Conservation (phyloP, 768 basidiomycete genomes). For the Fomitopsis pulvina region DNA sequence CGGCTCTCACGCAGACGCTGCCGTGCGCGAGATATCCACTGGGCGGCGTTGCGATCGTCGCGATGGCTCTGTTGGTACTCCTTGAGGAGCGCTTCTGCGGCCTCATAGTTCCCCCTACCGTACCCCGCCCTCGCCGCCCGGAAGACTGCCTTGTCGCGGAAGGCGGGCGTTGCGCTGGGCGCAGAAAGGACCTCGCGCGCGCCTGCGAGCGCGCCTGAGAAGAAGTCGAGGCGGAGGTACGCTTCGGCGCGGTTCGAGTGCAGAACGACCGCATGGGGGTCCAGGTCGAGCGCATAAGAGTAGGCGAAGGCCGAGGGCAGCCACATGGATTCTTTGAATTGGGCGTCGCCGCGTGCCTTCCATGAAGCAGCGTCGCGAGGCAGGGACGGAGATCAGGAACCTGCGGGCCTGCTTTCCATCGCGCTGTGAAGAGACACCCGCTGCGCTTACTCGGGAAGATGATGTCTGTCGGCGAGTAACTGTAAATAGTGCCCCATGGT, state of each 20-base stretch:
- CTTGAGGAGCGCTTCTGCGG: slow-evolving; percentile 11
- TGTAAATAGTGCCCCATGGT: slow-evolving; percentile 10
- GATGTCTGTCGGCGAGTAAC: slow-evolving; percentile 26
- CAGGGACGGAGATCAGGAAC: neutral
- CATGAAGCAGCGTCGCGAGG: slow-evolving; percentile 11
- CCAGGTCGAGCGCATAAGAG: slow-evolving; percentile 15
- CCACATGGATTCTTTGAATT: slow-evolving; percentile 16
- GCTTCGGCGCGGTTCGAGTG: slow-evolving; percentile 24
- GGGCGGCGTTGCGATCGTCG: slow-evolving; percentile 3
- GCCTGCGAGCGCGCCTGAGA: slow-evolving; percentile 20
- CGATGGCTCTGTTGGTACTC: neutral
- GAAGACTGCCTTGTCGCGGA: slow-evolving; percentile 20
- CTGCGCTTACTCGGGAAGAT: slow-evolving; percentile 11
- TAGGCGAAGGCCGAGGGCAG: slow-evolving; percentile 22
- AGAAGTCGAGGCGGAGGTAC: slow-evolving; percentile 19
- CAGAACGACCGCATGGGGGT: slow-evolving; percentile 14
- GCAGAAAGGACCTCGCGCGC: slow-evolving; percentile 2
- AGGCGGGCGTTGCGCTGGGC: slow-evolving; percentile 4
- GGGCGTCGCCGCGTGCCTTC: slow-evolving; percentile 18
- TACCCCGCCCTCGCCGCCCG: slow-evolving; percentile 22
- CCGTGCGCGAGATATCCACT: slow-evolving; percentile 14
- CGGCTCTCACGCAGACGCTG: slow-evolving; percentile 15
- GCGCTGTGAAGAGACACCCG: slow-evolving; percentile 5
- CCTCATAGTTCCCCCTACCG: slow-evolving; percentile 14
- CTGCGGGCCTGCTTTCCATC: slow-evolving; percentile 2